Conservation (phyloP, 306 rosid species). For the Quercus parvula region DNA sequence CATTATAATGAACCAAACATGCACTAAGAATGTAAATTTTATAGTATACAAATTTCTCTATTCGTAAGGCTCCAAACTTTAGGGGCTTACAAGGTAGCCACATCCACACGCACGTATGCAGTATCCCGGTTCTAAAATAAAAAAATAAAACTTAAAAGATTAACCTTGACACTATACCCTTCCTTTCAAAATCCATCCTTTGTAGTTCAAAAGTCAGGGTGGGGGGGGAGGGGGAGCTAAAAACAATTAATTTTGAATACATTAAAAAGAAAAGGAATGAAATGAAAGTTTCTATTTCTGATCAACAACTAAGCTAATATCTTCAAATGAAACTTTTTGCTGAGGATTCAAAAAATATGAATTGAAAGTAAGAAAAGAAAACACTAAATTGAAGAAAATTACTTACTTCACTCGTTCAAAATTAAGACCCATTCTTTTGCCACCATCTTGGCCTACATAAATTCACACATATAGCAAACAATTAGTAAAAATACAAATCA, state of each 20-base stretch:
- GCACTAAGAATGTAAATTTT: too few relatives aligned
- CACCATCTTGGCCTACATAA: constrained; percentile 78
- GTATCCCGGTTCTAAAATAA: neutral
- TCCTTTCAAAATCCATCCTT: too few relatives aligned
- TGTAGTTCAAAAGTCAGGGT: too few relatives aligned
- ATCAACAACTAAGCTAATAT: neutral
- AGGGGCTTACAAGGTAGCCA: neutral
- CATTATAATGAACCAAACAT: too few relatives aligned
- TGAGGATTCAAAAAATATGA: neutral
- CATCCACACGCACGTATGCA: neutral
- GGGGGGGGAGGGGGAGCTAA: neutral
- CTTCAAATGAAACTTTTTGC: neutral
- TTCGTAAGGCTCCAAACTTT: neutral
- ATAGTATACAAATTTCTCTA: neutral
- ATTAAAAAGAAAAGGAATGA: neutral
- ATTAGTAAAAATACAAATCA: constrained; percentile 20
- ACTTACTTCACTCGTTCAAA: constrained; percentile 90
- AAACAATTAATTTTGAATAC: neutral
- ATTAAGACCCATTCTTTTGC: constrained; percentile 86
- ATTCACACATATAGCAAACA: constrained; percentile 8
- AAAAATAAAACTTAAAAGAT: neutral
- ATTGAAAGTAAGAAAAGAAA: neutral
- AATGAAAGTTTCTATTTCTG: neutral
- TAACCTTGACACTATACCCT: neutral
- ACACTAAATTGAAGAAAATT: neutral